A percentile compares a stretch with the other conserved stretches of the same genome.
These are phyloP conservation scores for Selaginella moellendorffii DNA, from an alignment of 75 land plant species.

Conservation along the genomic window DNA sequence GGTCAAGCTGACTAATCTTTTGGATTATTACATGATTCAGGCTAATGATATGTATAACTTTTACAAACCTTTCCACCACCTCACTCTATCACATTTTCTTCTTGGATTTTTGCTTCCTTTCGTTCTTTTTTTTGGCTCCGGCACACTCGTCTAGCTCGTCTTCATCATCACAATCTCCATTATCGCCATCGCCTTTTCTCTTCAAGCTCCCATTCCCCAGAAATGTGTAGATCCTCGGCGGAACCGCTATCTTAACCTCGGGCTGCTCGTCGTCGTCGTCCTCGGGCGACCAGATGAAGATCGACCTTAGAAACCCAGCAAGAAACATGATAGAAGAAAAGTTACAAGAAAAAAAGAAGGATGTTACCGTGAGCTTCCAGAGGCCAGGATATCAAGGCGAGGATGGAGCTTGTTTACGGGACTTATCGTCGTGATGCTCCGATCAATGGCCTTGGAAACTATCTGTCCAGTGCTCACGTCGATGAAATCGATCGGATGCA, in stretches of 20 bases:
- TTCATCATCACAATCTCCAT: conserved; percentile 31
- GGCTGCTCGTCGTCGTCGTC: conserved; percentile 21
- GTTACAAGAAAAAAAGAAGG: not conserved
- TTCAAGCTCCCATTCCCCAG: conserved; percentile 32
- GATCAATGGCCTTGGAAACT: conserved; percentile 76
- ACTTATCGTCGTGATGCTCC: conserved; percentile 65
- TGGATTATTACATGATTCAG: no score
- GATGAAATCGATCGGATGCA: conserved; percentile 96
- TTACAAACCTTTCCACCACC: no score
- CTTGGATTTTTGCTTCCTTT: no score
- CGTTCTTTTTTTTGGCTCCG: no score
- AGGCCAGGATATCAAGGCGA: conserved; percentile 68
- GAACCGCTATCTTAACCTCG: conserved; percentile 16
- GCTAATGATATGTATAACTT: no score
- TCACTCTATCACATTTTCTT: no score
- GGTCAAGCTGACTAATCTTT: no score
- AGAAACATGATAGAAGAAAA: not conserved
- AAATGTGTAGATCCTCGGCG: conserved; percentile 23
- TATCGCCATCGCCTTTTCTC: conserved; percentile 22
- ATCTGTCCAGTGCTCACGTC: conserved; percentile 74
- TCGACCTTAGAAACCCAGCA: conserved; percentile 31
- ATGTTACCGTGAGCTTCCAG: conserved; percentile 88
- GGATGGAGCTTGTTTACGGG: conserved; percentile 99
- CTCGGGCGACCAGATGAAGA: conserved; percentile 80
- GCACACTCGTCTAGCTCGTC: no score